Base-by-base conservation (phyloP, 2,329 filamentous ascomycete species). In the Arthrobotrys sinensis region DNA sequence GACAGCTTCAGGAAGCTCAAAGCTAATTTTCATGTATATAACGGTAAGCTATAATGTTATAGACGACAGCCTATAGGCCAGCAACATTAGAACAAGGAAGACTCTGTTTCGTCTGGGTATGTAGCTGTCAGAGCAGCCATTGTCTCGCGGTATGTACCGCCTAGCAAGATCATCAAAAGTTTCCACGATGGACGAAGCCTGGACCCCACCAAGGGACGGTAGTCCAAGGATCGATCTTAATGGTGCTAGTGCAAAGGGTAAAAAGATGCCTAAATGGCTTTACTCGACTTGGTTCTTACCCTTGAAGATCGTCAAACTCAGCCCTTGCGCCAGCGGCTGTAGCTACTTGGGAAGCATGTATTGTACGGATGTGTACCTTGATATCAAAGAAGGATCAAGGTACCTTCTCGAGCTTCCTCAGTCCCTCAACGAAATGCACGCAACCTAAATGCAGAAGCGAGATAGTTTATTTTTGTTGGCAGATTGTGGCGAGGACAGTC, bases 371-470 rank as follows among this genome's bases (percentile, higher is more conserved):
- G 67, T 52, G 75, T 67, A 72, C 67, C 62, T 60, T 64, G 53
- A 24, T 36, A 16, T 40, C 21, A 16, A 52, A 21, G 50, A 70
- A 72, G 75, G 75, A 78, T 78, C 67, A 72, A 62, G 53, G 75
- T 55, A 46, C 67, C 28, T 36, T 21, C 32, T 67, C 32, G 50
- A 48, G 63, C 38, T 68, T 63, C 53, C 68, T 65, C 67, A 50
- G 36, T 65, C 50, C 66, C 60, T 69, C 66, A 70, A 77, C 72
- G 32, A 65, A 68, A 71, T 78, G 67, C 67, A 71, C 46, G 62
- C 68, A 78, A 78, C 75, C 67, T 72, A 78, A 72, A 72, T 67
- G 68, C 75, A 72, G 73, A 77, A 78, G 75, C 75, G 75, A 78
- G 62, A 78, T 78, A 78, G 75, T 71, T 78, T 78, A 78, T 78